These are phyloP conservation scores for Solanum sejunctum DNA, from an alignment of 257 asterid species.

Conservation along the genomic window DNA sequence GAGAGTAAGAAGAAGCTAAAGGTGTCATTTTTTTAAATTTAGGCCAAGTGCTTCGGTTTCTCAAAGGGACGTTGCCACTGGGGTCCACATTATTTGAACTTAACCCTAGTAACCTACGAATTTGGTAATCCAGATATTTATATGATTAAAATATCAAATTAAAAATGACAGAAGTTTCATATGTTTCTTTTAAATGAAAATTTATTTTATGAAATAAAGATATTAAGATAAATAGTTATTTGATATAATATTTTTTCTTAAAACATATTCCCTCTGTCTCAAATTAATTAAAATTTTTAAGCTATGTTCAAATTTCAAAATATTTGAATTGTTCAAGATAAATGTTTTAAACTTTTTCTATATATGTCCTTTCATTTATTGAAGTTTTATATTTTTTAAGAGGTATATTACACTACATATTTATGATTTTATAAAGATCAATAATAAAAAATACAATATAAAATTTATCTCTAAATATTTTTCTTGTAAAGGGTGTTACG, in stretches of 20 bases:
- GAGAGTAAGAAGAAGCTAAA: not conserved
- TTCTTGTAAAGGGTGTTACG: not conserved
- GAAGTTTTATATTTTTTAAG: too few species aligned
- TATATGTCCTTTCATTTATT: too few species aligned
- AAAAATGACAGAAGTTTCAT: not conserved
- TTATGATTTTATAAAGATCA: too few species aligned
- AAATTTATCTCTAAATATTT: too few species aligned
- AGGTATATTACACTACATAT: too few species aligned
- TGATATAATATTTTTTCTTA: not conserved
- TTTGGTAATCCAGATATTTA: not conserved
- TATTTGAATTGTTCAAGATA: too few species aligned
- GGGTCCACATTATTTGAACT: slow-evolving; percentile 1
- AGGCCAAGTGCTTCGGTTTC: not conserved
- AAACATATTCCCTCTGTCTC: too few species aligned
- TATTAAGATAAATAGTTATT: not conserved
- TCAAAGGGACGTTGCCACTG: not conserved
- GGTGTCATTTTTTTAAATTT: slow-evolving; percentile 1
- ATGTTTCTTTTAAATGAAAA: not conserved
- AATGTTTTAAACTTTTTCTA: too few species aligned
- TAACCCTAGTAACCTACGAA: not conserved
- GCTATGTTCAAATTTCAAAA: too few species aligned
- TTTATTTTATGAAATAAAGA: not conserved
- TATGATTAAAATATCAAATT: too few species aligned
- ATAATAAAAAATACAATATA: too few species aligned
- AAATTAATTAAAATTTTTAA: too few species aligned